Evolutionary conservation across 108 stramenopile genomes (phyloP), one percentile per base, ranked within the genome.

Genomic region (Mediolabrus comicus): DNA sequence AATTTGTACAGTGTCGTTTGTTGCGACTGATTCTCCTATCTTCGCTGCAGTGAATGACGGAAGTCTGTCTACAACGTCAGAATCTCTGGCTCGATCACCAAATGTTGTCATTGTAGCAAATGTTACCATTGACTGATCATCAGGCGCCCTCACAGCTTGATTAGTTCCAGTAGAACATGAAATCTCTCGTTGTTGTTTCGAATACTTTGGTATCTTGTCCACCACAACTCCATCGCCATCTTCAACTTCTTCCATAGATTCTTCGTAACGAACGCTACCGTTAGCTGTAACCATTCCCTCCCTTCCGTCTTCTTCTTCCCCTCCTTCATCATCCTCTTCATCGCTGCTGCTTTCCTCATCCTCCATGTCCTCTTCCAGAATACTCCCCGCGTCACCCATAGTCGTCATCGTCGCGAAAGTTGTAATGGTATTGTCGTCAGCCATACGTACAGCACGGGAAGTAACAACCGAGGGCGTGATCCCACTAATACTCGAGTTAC

Each of bases 391-490:
- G 57, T 75, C 74, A 4, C 74, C 74, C 67, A 75, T 68, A 46
- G 74, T 75, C 4, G 74, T 75, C 74, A 75, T 75, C 46, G 74
- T 75, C 14, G 74, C 74, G 41, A 66, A 75, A 0, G 74, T 75
- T 3, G 74, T 75, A 13, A 75, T 59, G 31, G 74, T 75, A 14
- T 43, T 52, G 43, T 75, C 74, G 34, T 75, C 74, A 25, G 67
- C 74, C 56, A 58, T 41, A 2, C 74, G 51, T 1, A 75, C 74
- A 6, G 74, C 74, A 27, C 74, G 59, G 16, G 74, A 56, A 16
- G 74, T 68, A 3, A 16, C 41, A 3, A 43, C 41, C 4, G 41
- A 43, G 16, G 41, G 41, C n/a, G 41, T 43, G 13, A 19, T 25
- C 4, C 52, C 36, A 32, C 9, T 32, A 39, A 16, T 31, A 8